Percentiles rank a stretch among this genome's conserved stretches.
Evolutionary conservation across 2,329 filamentous ascomycete species (phyloP).

Genomic region (Davidsoniella eucalypti): DNA sequence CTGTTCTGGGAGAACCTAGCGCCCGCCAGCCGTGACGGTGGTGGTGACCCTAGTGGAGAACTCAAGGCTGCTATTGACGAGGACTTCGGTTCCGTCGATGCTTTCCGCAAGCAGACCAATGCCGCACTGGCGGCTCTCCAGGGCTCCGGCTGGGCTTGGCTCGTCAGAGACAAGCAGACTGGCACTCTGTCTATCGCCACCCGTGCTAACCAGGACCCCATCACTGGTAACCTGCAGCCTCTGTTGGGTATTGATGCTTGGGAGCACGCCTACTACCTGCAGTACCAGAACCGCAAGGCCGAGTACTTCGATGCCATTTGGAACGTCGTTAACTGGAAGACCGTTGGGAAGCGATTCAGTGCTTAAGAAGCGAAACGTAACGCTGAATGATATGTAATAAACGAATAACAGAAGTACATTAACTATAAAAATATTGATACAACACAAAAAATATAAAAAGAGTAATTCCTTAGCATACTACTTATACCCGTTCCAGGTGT

Average conservation of each 20-base stretch:
- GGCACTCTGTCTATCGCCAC: slow-evolving; percentile 49
- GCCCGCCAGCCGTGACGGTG: slow-evolving; percentile 44
- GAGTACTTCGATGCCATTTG: slow-evolving; percentile 90
- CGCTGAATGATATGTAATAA: background rate
- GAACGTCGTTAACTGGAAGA: slow-evolving; percentile 94
- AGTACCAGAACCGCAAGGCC: slow-evolving; percentile 93
- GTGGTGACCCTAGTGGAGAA: slow-evolving; percentile 43
- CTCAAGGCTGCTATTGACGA: slow-evolving; percentile 48
- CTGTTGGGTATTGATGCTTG: slow-evolving; percentile 84
- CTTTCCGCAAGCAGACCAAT: slow-evolving; percentile 51
- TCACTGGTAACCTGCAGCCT: slow-evolving; percentile 67
- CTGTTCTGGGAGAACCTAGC: slow-evolving; percentile 76
- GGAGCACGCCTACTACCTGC: slow-evolving; percentile 92
- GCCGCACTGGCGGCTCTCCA: slow-evolving; percentile 57
- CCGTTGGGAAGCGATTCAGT: slow-evolving; percentile 60
- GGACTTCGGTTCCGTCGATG: slow-evolving; percentile 50
- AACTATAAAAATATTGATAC: background rate
- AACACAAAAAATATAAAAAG: background rate
- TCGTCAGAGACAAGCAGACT: slow-evolving; percentile 53
- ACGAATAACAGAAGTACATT: slow-evolving; percentile 8
- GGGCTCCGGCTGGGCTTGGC: slow-evolving; percentile 83
- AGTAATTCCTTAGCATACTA: background rate
- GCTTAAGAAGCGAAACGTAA: slow-evolving; percentile 21
- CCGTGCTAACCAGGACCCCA: slow-evolving; percentile 76
- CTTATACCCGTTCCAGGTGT: background rate